These are phyloP conservation scores for Metarhizium anisopliae DNA, from an alignment of 2,329 filamentous ascomycete genomes.

Conservation along the genomic window DNA sequence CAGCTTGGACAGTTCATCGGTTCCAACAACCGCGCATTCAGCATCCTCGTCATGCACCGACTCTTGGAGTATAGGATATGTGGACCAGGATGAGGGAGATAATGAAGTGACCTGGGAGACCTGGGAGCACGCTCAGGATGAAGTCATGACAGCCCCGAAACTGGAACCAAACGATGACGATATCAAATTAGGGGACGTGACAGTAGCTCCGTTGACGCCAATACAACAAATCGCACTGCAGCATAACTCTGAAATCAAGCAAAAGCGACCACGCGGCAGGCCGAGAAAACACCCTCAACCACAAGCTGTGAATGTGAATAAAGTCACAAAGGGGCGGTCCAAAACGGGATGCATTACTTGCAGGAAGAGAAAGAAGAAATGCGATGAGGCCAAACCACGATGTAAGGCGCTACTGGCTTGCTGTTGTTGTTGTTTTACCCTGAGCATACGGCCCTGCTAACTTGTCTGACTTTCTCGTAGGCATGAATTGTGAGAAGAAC, in stretches of 20 bases:
- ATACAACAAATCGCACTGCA: slow-evolving; percentile 11
- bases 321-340: slow-evolving; percentile 67
- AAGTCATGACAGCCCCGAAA: slow-evolving; percentile 41
- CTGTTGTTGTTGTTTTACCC: slow-evolving; percentile 1
- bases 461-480: slow-evolving; percentile 29
- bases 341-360: slow-evolving; percentile 63
- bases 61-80: slow-evolving; percentile 34
- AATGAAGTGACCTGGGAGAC: slow-evolving; percentile 39
- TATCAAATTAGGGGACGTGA: slow-evolving; percentile 43
- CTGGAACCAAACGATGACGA: slow-evolving; percentile 49
- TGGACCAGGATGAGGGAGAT: slow-evolving; percentile 28
- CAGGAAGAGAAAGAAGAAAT: slow-evolving; percentile 63
- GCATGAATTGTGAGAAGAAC: slow-evolving; percentile 87
- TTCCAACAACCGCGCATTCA: slow-evolving; percentile 35
- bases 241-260: slow-evolving; percentile 27
- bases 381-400: slow-evolving; percentile 58
- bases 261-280: slow-evolving; percentile 64
- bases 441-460: slow-evolving; percentile 8
- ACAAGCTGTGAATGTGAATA: slow-evolving; percentile 48
- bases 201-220: slow-evolving; percentile 27
- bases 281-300: slow-evolving; percentile 72
- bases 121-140: slow-evolving; percentile 39
- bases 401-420: slow-evolving; percentile 31
- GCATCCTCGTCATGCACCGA: slow-evolving; percentile 37
- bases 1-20: slow-evolving; percentile 26